Evolutionary conservation across 2,329 filamentous ascomycete species (phyloP), one percentile per base, ranked within the genome.

Genomic region (Lasiodiplodia gonubiensis): DNA sequence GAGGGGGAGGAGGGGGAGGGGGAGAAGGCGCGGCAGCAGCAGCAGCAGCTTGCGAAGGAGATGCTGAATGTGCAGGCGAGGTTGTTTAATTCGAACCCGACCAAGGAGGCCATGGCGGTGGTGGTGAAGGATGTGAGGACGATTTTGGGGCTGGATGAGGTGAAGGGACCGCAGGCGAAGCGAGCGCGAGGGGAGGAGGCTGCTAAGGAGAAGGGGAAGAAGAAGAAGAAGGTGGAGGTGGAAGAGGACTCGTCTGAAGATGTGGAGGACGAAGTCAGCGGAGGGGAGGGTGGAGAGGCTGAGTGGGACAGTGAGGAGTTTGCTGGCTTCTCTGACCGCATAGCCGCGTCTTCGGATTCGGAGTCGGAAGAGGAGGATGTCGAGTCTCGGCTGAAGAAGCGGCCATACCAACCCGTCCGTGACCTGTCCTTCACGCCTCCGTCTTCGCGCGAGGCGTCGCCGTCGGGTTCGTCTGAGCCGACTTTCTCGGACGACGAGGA

Each of bases 1-100:
- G 37, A 12, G 7, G 37, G 11, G 37, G 37, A 39, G 3, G 37
- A 14, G 6, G 16, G 74, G 71, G n/a, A n/a, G 12, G 74, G 69
- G 64, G 78, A 76, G 64, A 74, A 79, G 67, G 76, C 76, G 80
- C 76, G 27, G 18, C n/a, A 21, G 74, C 76, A 2, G 75, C 80
- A 16, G 83, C 14, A 2, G 37, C 37, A 18, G 37, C 4, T 42
- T 14, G 37, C 83, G 67, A 70, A 78, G 0, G 83, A 85, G 1
- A 80, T 82, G 64, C 79, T 85, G 21, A 89, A 89, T 77, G 86
- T 90, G 16, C 79, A 83, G 55, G 87, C 86, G 16, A 78, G 88
- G 64, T 70, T 90, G 63, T 89, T 86, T 73, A 89, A 88, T 68
- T 86, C 86, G 16, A 84, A 82, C 65, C 86, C 85, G 0, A 86